Evolutionary conservation across 2,329 filamentous ascomycete genomes (phyloP).

Genomic region (Diaporthe destruens): DNA sequence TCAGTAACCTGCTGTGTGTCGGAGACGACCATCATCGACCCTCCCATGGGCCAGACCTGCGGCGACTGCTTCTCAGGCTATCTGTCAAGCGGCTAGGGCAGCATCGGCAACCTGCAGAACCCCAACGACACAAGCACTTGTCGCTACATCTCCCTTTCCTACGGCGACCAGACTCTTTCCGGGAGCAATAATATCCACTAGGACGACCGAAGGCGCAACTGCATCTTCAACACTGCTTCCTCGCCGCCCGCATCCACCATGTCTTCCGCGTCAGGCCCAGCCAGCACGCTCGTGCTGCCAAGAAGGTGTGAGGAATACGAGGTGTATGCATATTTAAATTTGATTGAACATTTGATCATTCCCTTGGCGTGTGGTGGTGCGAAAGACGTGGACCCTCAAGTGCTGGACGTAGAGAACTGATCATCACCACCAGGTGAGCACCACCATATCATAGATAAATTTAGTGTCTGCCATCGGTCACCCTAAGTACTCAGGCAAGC

Average conservation of each 20-base stretch:
- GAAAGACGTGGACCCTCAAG: no score
- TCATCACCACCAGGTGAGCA: background rate
- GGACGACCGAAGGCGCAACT: conserved; percentile 73
- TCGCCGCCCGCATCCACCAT: conserved; percentile 73
- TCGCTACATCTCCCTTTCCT: conserved; percentile 73
- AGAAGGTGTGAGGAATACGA: conserved; percentile 4
- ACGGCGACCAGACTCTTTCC: conserved; percentile 72
- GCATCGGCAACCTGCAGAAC: conserved; percentile 72
- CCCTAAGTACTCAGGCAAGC: background rate
- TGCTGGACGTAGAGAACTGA: no score
- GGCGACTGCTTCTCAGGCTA: conserved; percentile 71
- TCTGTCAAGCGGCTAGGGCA: conserved; percentile 53
- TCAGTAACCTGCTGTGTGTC: conserved; percentile 62
- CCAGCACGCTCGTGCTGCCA: conserved; percentile 23
- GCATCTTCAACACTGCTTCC: conserved; percentile 72
- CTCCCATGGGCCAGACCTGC: conserved; percentile 74
- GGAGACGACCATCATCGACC: conserved; percentile 75
- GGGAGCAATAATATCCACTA: conserved; percentile 62
- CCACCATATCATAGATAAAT: background rate
- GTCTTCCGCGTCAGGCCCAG: conserved; percentile 64
- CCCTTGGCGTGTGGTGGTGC: background rate
- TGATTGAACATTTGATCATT: conserved; percentile 3
- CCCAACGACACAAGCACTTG: conserved; percentile 68
- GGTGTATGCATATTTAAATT: background rate
- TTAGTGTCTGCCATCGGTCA: background rate